Conservation (phyloP, 371 early-diverging fungal genomes). For the Aphelidium insulamus region DNA sequence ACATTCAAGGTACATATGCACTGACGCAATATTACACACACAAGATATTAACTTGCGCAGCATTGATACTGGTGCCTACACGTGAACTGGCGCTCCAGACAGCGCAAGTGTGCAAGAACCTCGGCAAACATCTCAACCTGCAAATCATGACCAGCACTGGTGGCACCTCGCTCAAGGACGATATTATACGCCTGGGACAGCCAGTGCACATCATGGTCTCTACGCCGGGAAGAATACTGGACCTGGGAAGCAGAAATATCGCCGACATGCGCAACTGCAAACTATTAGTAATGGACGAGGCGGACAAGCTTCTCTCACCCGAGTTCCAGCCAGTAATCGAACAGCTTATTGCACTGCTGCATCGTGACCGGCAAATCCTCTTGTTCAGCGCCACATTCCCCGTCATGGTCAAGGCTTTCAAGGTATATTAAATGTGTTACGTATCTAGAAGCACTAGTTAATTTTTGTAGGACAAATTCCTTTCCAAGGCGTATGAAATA, state of each 20-base stretch:
- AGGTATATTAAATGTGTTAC: constrained; percentile 11
- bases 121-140: constrained; percentile 77
- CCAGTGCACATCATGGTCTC: constrained; percentile 87
- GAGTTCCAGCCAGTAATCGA: constrained; percentile 94
- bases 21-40: constrained; percentile 1
- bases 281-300: constrained; percentile 95
- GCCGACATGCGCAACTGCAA: constrained; percentile 65
- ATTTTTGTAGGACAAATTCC: constrained; percentile 40
- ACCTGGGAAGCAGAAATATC: constrained; percentile 70
- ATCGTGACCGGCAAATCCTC: constrained; percentile 76
- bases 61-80: constrained; percentile 78
- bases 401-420: constrained; percentile 80
- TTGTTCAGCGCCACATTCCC: constrained; percentile 97
- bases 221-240: constrained; percentile 94
- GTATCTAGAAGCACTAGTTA: neutral
- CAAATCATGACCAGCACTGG: constrained; percentile 95
- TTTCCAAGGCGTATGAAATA: constrained; percentile 88
- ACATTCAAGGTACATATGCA: constrained; percentile 67
- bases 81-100: constrained; percentile 93
- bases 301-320: constrained; percentile 88
- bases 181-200: constrained; percentile 80
- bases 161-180: constrained; percentile 92
- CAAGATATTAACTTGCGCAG: constrained; percentile 5
- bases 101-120: constrained; percentile 76
- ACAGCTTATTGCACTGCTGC: constrained; percentile 62